Conservation (phyloP, 169 alveolate genomes). For the Plasmodium coatneyi region DNA sequence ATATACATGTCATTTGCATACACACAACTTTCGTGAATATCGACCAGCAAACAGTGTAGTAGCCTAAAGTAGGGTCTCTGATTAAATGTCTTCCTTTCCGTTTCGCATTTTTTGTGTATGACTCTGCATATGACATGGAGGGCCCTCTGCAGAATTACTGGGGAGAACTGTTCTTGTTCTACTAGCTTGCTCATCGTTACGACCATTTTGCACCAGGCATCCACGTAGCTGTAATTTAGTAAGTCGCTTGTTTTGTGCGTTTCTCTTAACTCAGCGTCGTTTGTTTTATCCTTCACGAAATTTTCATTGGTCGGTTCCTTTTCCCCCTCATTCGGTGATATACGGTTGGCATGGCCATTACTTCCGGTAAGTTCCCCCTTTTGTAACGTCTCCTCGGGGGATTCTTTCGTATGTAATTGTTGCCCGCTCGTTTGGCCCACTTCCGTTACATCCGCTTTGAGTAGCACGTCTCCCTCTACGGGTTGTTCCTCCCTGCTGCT, state of each 20-base stretch:
- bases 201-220: slow-evolving; percentile 67
- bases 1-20: slow-evolving; percentile 29
- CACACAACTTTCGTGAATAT: slow-evolving; percentile 32
- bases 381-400: not conserved
- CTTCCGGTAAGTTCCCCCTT: not conserved
- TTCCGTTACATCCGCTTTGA: not conserved
- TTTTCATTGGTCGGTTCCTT: not conserved
- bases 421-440: not conserved
- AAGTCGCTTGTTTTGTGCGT: slow-evolving; percentile 24
- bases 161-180: slow-evolving; percentile 56
- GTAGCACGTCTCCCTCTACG: not conserved
- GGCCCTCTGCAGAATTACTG: slow-evolving; percentile 68
- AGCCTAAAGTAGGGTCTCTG: slow-evolving; percentile 76
- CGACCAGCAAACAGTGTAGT: slow-evolving; percentile 57
- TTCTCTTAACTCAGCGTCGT: slow-evolving; percentile 25
- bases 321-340: not conserved
- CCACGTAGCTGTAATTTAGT: slow-evolving; percentile 60
- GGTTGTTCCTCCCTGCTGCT: not conserved
- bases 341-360: not conserved
- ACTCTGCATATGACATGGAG: slow-evolving; percentile 62
- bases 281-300: not conserved
- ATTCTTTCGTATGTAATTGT: not conserved
- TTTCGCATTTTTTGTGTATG: slow-evolving; percentile 54
- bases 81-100: slow-evolving; percentile 26
- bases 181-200: slow-evolving; percentile 56